Base-by-base conservation (phyloP, 371 early-diverging fungal species). In the Spiromyces aspiralis region DNA sequence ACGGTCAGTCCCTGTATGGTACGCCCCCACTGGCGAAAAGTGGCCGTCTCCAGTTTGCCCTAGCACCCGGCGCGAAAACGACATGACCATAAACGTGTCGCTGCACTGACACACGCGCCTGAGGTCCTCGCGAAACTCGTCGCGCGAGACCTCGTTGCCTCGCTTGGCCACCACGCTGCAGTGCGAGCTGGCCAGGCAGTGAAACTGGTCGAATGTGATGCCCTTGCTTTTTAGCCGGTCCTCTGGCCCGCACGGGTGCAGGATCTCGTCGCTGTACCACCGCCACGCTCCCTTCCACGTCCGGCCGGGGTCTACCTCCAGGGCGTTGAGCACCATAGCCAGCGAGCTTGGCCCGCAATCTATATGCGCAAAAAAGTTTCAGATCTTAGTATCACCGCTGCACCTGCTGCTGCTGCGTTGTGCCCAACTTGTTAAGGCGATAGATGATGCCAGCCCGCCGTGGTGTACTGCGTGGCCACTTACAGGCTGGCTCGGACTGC, bases 281-380 rank as follows among this genome's bases (percentile, higher is more conserved):
- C 93, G 71, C 91, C 91, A 90, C 10, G 84, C 84, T 2, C 94
- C 91, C 67, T 93, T 90, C 91, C 94, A 90, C 20, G 72, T 69
- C 50, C 81, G 72, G 25, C 84, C 77, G 0, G 91, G 91, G 59
- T 90, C 90, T 12, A 93, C 84, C 59, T 87, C 87, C 27, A 93
- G 67, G 1, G 90, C 87, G 62, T 93, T 93, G 21, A 93, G 71
- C 12, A 89, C 91, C 84, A 90, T 90, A 27, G 90, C 87, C 62
- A 87, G 77, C 28, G 69, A 73, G 58, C 82, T 74, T 3, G 78
- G 75, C 1, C 80, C 81, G 68, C 80, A 79, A 60, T 67, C 35
- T 35, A 35, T 35, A 35, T 35, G 6, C 16, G 6, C n/a, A n/a
- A n/a, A n/a, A n/a, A n/a, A n/a, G n/a, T n/a, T n/a, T n/a, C n/a